Conservation (phyloP, 768 basidiomycete species). For the Gloeopeniophorella convolvens region DNA sequence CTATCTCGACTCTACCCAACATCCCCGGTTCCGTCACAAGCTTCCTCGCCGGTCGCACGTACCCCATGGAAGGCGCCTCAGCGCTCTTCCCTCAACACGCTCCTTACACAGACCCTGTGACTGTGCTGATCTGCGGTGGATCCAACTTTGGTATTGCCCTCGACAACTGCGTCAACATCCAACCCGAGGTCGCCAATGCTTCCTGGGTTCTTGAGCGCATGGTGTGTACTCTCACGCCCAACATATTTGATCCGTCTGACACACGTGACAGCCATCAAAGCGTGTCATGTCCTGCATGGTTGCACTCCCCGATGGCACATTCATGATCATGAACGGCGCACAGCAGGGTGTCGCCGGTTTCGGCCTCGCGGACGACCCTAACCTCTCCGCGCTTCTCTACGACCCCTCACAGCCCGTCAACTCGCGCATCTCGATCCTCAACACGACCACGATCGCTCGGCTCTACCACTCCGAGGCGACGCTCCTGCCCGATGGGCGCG, state of each 20-base stretch:
- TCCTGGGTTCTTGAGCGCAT: constrained; percentile 74
- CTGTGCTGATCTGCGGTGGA: constrained; percentile 70
- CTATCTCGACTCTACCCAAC: constrained; percentile 55
- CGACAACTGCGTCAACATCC: constrained; percentile 67
- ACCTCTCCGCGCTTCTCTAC: constrained; percentile 60
- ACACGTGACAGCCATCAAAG: constrained; percentile 45
- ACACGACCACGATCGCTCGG: constrained; percentile 63
- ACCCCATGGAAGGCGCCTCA: constrained; percentile 69
- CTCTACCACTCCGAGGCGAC: constrained; percentile 76
- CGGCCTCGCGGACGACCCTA: constrained; percentile 58
- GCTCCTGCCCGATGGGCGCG: constrained; percentile 67
- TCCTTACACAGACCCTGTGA: constrained; percentile 69
- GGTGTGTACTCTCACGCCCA: constrained; percentile 37
- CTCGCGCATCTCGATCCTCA: constrained; percentile 60
- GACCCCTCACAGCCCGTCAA: constrained; percentile 55
- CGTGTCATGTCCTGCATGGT: constrained; percentile 77
- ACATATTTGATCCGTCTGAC: background rate
- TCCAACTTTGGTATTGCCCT: constrained; percentile 50
- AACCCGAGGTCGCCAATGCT: constrained; percentile 55
- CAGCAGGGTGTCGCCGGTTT: constrained; percentile 67
- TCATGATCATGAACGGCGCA: constrained; percentile 72
- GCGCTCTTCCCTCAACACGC: constrained; percentile 63
- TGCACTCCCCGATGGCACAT: constrained; percentile 66
- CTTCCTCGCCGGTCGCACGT: constrained; percentile 67
- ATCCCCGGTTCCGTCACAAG: constrained; percentile 70